Conservation (phyloP, 2,329 filamentous ascomycete genomes). For the Chrysoporthe puriensis region DNA sequence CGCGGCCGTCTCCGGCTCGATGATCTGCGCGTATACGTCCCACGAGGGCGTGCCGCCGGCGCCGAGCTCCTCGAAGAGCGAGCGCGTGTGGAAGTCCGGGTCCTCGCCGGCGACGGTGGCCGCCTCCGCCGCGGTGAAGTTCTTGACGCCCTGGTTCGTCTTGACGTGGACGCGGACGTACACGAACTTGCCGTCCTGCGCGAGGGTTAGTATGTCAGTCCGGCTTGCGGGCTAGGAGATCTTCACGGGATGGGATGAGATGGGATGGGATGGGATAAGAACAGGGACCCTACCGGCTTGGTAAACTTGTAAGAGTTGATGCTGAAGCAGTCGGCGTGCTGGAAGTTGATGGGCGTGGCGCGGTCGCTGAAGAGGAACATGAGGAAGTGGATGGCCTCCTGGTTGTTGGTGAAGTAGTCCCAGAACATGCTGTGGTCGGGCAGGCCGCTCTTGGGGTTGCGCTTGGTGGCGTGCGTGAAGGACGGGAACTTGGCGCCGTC, state of each 20-base stretch:
- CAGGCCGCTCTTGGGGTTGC: constrained; percentile 13
- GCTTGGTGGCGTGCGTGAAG: constrained; percentile 32
- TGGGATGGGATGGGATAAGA: neutral
- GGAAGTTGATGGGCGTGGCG: constrained; percentile 50
- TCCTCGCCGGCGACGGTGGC: constrained; percentile 19
- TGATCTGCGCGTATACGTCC: constrained; percentile 58
- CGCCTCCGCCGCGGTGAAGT: constrained; percentile 14
- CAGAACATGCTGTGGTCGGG: constrained; percentile 34
- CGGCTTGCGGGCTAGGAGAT: too few species aligned
- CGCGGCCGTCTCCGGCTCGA: constrained; percentile 55
- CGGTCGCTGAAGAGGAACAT: constrained; percentile 57
- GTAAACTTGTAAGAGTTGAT: constrained; percentile 54
- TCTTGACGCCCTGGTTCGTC: constrained; percentile 21
- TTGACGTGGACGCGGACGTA: constrained; percentile 30
- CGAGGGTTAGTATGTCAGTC: neutral
- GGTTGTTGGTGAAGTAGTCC: constrained; percentile 41
- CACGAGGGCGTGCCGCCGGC: constrained; percentile 51
- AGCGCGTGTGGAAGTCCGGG: constrained; percentile 55
- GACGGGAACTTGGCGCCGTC: constrained; percentile 53
- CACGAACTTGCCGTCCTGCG: constrained; percentile 27
- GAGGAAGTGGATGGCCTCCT: constrained; percentile 53
- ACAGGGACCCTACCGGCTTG: constrained; percentile 32
- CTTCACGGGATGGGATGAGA: neutral
- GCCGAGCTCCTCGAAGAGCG: constrained; percentile 52
- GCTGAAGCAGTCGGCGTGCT: constrained; percentile 50